Evolutionary conservation across 148 eudicot species (phyloP), one percentile per base, ranked within the genome.

Genomic region (Euryodendron excelsum): DNA sequence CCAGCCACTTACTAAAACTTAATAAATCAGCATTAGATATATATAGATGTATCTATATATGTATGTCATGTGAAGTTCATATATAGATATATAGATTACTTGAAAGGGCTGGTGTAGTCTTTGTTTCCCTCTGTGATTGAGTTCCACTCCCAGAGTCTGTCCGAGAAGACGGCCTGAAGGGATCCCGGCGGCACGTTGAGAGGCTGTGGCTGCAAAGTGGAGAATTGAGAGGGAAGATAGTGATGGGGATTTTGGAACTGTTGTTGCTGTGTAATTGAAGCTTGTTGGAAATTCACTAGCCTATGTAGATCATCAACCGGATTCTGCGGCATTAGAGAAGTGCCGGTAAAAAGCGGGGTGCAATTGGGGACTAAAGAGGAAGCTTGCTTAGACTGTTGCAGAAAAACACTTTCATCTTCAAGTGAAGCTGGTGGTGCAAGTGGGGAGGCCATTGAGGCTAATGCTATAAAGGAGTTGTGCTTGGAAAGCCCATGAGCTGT

Each of bases 61-160:
- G 0, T 45, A 25, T 44, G 48, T 69, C 5, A 28, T 62, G 14
- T 64, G 21, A 9, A 77, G 62, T 62, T 47, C 65, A 56, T 2
- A 56, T 7, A 74, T 25, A 0, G 55, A 56, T 2, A 56, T 7
- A 74, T 25, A 0, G 55, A 60, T 91, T 88, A 90, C 92, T 91
- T 90, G 90, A 93, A 93, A 45, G 85, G 87, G 79, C 73, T 84
- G 85, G 56, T 79, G 84, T 72, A 91, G 66, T 91, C 94, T 72
- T 90, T 82, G 77, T 62, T 84, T 6, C 82, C 90, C 76, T 87
- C 91, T 9, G 82, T 80, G 45, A 70, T 79, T 8, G 87, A 78
- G 58, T 82, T 89, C 97, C 97, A 91, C 39, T 90, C 98, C 98
- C 98, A 93, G 47, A 87, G 63, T 72, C 90, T 74, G 15, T 89